phyloP scores from a whole-genome alignment of 1,284 basidiomycete genomes.

The Anthracocystis panici-leucophaei region DNA sequence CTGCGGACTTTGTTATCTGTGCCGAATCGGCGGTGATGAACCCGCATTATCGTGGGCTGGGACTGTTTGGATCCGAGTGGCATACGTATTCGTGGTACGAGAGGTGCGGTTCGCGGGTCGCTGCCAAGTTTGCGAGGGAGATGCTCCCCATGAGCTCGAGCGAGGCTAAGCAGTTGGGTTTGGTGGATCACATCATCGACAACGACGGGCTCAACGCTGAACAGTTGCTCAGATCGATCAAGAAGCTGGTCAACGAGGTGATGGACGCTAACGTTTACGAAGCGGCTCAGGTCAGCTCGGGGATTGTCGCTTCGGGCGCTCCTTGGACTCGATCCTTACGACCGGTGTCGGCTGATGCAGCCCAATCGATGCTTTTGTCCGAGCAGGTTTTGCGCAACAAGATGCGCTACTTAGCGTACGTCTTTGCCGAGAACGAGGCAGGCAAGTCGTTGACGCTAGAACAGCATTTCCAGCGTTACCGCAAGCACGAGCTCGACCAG shows the following conservation, averaged over 20 bases:
- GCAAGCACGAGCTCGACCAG: constrained; percentile 71
- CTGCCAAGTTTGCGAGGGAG: constrained; percentile 67
- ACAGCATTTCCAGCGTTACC: constrained; percentile 63
- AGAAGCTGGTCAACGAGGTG: constrained; percentile 41
- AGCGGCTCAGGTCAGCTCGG: background rate
- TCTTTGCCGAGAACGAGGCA: constrained; percentile 32
- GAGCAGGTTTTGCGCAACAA: constrained; percentile 62
- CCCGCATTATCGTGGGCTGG: constrained; percentile 72
- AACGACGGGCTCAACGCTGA: constrained; percentile 19
- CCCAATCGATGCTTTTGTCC: constrained; percentile 48
- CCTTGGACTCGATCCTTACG: constrained; percentile 56
- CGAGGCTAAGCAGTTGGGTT: constrained; percentile 38
- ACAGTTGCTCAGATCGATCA: constrained; percentile 25
- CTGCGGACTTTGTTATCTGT: constrained; percentile 71
- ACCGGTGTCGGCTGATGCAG: constrained; percentile 19
- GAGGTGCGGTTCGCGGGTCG: constrained; percentile 68
- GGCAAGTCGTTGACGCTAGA: constrained; percentile 9
- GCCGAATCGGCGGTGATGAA: constrained; percentile 71
- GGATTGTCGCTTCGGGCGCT: constrained; percentile 28
- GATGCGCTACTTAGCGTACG: constrained; percentile 64
- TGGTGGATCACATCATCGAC: constrained; percentile 53
- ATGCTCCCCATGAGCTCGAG: constrained; percentile 71
- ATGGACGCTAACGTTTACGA: constrained; percentile 33
- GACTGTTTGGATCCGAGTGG: constrained; percentile 71
- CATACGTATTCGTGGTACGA: constrained; percentile 71